Conservation (phyloP, 2,329 filamentous ascomycete species). For the Pseudogymnoascus sp. region DNA sequence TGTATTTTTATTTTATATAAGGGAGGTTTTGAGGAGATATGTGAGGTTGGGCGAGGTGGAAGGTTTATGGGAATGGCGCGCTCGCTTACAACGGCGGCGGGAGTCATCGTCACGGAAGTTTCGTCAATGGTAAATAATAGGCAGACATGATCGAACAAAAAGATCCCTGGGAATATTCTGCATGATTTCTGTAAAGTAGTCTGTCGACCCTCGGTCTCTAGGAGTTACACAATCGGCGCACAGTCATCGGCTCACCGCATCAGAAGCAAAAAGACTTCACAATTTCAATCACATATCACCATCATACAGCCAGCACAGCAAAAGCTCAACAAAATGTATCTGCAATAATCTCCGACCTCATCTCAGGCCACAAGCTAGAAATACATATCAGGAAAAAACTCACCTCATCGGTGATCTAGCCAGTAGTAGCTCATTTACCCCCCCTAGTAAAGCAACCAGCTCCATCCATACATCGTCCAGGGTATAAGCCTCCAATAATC, state of each 20-base stretch:
- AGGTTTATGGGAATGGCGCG: background rate
- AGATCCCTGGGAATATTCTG: background rate
- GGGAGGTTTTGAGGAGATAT: too few species aligned
- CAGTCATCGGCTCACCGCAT: background rate
- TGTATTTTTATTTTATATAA: background rate
- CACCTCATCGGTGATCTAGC: background rate
- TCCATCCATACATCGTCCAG: background rate
- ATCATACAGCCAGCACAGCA: background rate
- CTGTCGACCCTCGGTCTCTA: too few species aligned
- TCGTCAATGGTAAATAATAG: background rate
- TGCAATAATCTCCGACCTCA: background rate
- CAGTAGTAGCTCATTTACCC: background rate
- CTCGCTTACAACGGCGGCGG: background rate
- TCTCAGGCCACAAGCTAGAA: background rate
- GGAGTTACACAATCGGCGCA: background rate
- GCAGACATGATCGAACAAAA: background rate
- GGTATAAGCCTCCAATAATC: conserved; percentile 6
- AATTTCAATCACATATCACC: background rate
- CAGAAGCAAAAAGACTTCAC: background rate
- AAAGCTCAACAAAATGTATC: conserved; percentile 4
- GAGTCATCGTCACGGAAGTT: background rate
- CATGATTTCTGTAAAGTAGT: too few species aligned
- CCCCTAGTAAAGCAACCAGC: background rate
- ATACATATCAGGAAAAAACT: background rate
- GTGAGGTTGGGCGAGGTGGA: background rate